Percentiles rank a stretch among this genome's conserved stretches.
These are phyloP conservation scores for Coemansia erecta DNA, from an alignment of 192 early-diverging fungal species.

Conservation along the genomic window DNA sequence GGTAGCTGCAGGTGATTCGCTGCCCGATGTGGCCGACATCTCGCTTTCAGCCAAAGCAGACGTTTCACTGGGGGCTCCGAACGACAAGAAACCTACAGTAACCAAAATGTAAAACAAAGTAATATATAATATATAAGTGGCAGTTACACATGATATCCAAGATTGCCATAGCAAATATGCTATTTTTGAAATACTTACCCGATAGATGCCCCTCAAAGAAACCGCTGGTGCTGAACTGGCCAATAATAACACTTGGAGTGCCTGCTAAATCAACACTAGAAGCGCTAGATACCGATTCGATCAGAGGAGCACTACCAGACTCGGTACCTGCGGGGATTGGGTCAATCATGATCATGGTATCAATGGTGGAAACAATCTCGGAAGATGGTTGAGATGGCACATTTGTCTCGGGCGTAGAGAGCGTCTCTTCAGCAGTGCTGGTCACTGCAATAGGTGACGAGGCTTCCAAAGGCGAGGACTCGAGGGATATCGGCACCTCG, in stretches of 20 bases:
- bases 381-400: no score
- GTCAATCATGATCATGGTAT: no score
- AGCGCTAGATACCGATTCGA: neutral
- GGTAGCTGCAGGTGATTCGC: neutral
- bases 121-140: no score
- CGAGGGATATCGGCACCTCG: neutral
- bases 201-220: slow-evolving; percentile 10
- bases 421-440: neutral
- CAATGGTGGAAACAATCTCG: neutral
- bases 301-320: slow-evolving; percentile 12
- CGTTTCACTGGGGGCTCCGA: neutral
- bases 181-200: slow-evolving; percentile 7
- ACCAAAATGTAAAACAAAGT: neutral
- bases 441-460: neutral
- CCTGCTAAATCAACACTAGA: neutral
- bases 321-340: slow-evolving; percentile 3
- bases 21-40: no score
- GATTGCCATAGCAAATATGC: neutral
- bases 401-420: no score
- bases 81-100: slow-evolving; percentile 6
- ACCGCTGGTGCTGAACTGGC: slow-evolving; percentile 2
- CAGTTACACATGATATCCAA: neutral
- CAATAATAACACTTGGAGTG: slow-evolving; percentile 1
- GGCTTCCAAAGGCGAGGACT: neutral
- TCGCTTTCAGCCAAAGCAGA: no score